Conservation (phyloP, 495 filamentous ascomycete species). For the Penicillium cataractarum region DNA sequence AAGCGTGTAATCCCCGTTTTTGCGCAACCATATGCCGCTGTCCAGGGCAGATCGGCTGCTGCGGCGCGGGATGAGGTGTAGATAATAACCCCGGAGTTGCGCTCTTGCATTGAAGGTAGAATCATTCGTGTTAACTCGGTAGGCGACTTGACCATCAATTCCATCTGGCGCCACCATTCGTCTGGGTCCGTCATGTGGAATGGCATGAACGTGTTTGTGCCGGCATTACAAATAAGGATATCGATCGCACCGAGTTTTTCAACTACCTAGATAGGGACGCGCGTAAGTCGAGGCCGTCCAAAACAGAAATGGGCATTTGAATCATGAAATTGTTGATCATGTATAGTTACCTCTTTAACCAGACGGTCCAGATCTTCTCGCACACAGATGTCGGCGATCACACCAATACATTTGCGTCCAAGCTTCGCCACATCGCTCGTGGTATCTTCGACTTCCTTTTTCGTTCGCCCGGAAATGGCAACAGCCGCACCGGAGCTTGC, state of each 20-base stretch:
- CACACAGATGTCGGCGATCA: background rate
- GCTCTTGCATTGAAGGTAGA: background rate
- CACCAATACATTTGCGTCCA: background rate
- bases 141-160: background rate
- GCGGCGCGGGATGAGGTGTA: background rate
- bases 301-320: background rate
- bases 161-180: background rate
- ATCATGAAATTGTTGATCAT: background rate
- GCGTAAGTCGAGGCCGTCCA: background rate
- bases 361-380: background rate
- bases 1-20: background rate
- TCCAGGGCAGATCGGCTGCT: background rate
- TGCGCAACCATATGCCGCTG: background rate
- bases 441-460: background rate
- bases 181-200: background rate
- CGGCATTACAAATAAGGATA: background rate
- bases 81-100: background rate
- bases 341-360: background rate
- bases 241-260: background rate
- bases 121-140: background rate
- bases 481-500: slow-evolving; percentile 77
- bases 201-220: background rate
- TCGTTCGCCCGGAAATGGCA: slow-evolving; percentile 29
- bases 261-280: background rate
- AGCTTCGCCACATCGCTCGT: background rate